A percentile compares a stretch with the other conserved stretches of the same genome.
Evolutionary conservation across 139 green algal genomes (phyloP).

Genomic region (Haematococcus sp.): DNA sequence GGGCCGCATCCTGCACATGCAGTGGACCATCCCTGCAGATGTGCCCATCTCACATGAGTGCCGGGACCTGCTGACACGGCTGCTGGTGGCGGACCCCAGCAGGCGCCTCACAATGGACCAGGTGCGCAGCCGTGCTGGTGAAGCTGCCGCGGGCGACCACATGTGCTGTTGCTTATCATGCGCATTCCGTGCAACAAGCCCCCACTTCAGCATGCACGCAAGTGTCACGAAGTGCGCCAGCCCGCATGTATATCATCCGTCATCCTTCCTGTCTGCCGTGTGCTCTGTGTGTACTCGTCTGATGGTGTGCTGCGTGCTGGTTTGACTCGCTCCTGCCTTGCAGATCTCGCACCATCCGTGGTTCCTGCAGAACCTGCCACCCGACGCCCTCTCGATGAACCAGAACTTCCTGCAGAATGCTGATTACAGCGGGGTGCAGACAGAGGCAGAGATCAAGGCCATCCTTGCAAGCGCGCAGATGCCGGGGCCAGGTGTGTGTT

Average conservation of each 20-base stretch:
- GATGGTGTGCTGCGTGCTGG: too few relatives aligned
- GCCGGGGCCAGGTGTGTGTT: slow-evolving; percentile 14
- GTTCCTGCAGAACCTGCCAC: slow-evolving; percentile 89
- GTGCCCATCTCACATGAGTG: slow-evolving; percentile 44
- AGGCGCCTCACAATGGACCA: slow-evolving; percentile 53
- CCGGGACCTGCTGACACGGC: slow-evolving; percentile 51
- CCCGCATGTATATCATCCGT: neutral
- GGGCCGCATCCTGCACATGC: slow-evolving; percentile 20
- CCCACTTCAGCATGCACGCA: neutral
- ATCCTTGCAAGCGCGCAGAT: slow-evolving; percentile 18
- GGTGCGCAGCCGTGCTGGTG: too few relatives aligned
- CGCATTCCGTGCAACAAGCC: too few relatives aligned
- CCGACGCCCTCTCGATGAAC: slow-evolving; percentile 81
- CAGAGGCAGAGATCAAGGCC: slow-evolving; percentile 22
- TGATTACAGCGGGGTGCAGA: slow-evolving; percentile 30
- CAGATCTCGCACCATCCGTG: slow-evolving; percentile 79
- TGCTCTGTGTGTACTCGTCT: too few relatives aligned
- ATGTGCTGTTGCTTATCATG: too few relatives aligned
- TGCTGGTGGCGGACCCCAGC: slow-evolving; percentile 50
- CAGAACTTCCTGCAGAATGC: slow-evolving; percentile 45
- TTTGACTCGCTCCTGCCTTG: neutral
- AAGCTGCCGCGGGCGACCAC: too few relatives aligned
- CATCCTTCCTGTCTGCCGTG: too few relatives aligned
- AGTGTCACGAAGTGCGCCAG: too few relatives aligned
- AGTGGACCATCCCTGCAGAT: slow-evolving; percentile 21